phyloP scores from a whole-genome alignment of 2,329 filamentous ascomycete species.

The Phaeosphaeriaceae sp. region DNA sequence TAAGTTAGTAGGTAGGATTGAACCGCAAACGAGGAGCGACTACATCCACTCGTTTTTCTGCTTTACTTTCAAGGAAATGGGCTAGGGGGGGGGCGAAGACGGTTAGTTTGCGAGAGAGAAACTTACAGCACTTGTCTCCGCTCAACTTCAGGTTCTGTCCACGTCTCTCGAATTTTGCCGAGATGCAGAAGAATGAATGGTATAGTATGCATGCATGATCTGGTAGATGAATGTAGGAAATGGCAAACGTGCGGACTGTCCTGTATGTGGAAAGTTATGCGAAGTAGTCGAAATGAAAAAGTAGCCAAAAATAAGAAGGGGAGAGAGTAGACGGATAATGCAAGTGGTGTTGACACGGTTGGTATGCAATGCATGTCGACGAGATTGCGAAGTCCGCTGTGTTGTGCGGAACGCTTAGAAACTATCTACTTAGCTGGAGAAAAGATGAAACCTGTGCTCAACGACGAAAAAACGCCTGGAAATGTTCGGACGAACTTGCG shows the following conservation, averaged over 20 bases:
- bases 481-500: conserved; percentile 31
- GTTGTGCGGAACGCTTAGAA: conserved; percentile 1
- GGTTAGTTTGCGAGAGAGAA: too few species aligned
- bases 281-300: too few species aligned
- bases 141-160: too few species aligned
- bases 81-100: too few species aligned
- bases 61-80: too few species aligned
- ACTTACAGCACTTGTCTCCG: too few species aligned
- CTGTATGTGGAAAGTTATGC: not conserved
- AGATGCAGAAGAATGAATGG: too few species aligned
- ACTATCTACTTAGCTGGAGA: conserved; percentile 35
- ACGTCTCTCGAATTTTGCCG: not conserved
- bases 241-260: too few species aligned
- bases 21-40: conserved; percentile 5
- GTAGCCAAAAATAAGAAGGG: not conserved
- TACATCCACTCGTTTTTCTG: not conserved
- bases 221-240: too few species aligned
- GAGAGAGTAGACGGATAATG: not conserved
- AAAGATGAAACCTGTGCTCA: conserved; percentile 18
- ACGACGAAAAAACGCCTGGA: conserved; percentile 36
- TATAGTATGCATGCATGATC: not conserved
- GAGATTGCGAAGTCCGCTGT: not conserved
- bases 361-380: not conserved
- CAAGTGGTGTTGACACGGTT: not conserved
- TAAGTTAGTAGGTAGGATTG: conserved; percentile 2